These are phyloP conservation scores for Takashimella koratensis DNA, from an alignment of 1,284 basidiomycete genomes.

Conservation along the genomic window DNA sequence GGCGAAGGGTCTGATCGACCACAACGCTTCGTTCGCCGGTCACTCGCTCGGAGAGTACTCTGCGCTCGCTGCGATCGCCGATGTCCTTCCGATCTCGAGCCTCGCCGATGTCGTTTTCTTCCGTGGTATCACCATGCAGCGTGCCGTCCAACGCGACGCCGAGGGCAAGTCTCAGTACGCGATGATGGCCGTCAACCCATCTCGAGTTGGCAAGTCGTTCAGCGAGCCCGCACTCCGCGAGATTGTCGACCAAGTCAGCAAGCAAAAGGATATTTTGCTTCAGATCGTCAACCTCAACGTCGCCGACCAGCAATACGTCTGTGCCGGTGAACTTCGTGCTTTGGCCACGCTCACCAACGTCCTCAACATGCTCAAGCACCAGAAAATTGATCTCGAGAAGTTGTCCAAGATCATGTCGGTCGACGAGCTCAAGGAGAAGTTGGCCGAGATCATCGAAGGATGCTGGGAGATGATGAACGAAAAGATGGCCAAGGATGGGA, in stretches of 20 bases:
- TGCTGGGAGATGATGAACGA: constrained; percentile 69
- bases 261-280: constrained; percentile 71
- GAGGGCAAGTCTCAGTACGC: constrained; percentile 93
- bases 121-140: constrained; percentile 99
- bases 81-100: constrained; percentile 90
- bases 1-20: constrained; percentile 88
- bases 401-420: constrained; percentile 54
- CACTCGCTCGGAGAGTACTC: constrained; percentile 99
- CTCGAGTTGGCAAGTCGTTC: constrained; percentile 89
- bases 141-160: constrained; percentile 90
- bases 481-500: constrained; percentile 66
- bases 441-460: constrained; percentile 85
- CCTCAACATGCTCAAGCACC: constrained; percentile 90
- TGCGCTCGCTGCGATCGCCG: constrained; percentile 92
- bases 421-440: constrained; percentile 55
- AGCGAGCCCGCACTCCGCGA: constrained; percentile 84
- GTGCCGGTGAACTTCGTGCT: constrained; percentile 90
- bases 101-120: constrained; percentile 98
- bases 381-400: constrained; percentile 95
- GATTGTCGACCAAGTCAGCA: constrained; percentile 85
- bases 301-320: constrained; percentile 77
- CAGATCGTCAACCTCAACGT: constrained; percentile 99
- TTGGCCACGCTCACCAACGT: constrained; percentile 93
- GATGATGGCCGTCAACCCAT: constrained; percentile 98
- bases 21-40: constrained; percentile 88